These are phyloP conservation scores for Bryoerythrophyllum caledonicum DNA, from an alignment of 225 moss, liverwort and hornwort species.

Conservation along the genomic window DNA sequence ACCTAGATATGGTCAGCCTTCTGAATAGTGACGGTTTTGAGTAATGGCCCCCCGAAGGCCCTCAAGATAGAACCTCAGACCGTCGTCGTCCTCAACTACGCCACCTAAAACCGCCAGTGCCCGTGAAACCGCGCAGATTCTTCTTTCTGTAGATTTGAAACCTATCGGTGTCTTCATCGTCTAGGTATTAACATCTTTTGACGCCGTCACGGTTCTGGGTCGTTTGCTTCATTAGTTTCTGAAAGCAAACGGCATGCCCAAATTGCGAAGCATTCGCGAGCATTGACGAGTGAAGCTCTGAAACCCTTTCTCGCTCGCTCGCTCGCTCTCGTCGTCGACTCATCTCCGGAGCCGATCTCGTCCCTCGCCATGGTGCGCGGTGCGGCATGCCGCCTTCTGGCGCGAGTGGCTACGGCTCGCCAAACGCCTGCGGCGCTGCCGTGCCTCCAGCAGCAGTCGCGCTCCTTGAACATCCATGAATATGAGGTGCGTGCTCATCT, in stretches of 20 bases:
- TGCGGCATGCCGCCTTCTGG: constrained; percentile 46
- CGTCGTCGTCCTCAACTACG: background rate
- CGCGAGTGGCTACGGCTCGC: constrained; percentile 37
- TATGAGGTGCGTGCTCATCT: constrained; percentile 41
- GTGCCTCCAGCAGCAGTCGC: constrained; percentile 71
- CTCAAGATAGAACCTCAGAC: too few relatives aligned
- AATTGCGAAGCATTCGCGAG: too few relatives aligned
- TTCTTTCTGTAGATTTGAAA: background rate
- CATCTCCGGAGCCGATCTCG: background rate
- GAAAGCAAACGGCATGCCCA: too few relatives aligned
- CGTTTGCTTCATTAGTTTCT: too few relatives aligned
- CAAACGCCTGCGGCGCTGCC: constrained; percentile 27
- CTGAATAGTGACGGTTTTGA: too few relatives aligned
- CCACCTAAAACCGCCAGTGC: background rate
- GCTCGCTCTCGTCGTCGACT: too few relatives aligned
- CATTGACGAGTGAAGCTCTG: too few relatives aligned
- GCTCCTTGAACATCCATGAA: constrained; percentile 82
- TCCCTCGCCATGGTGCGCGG: constrained; percentile 43
- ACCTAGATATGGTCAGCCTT: too few relatives aligned
- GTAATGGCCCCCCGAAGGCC: too few relatives aligned
- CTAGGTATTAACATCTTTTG: background rate
- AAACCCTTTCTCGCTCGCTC: too few relatives aligned
- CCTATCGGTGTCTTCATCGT: accelerated
- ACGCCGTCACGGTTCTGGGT: too few relatives aligned
- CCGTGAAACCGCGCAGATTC: background rate